phyloP scores from a whole-genome alignment of 73 alveolate genomes.

The Paramecium bursaria region DNA sequence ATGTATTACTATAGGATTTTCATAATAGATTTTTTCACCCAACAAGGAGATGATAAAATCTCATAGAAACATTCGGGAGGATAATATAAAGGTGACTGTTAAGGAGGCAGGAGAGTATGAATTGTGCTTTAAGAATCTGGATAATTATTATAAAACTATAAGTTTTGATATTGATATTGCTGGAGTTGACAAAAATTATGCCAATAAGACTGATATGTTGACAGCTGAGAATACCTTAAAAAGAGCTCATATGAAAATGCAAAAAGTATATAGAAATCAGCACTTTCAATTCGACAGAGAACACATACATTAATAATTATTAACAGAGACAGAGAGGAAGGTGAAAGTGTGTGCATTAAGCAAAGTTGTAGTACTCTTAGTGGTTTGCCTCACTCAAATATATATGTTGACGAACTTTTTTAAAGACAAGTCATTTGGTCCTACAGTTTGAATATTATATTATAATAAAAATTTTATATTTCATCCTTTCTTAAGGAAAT shows the following conservation, averaged over 20 bases:
- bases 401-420: slow-evolving; percentile 51
- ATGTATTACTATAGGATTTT: neutral
- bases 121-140: slow-evolving; percentile 2
- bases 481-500: no score
- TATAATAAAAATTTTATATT: no score
- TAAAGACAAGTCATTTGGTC: slow-evolving; percentile 58
- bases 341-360: slow-evolving; percentile 52
- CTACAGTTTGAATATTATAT: slow-evolving; percentile 58
- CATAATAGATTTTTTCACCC: slow-evolving; percentile 4
- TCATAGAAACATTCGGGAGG: slow-evolving; percentile 15
- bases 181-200: slow-evolving; percentile 57
- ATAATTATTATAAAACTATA: slow-evolving; percentile 31
- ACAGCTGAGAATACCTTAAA: slow-evolving; percentile 10
- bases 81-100: neutral
- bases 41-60: neutral
- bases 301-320: slow-evolving; percentile 14
- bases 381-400: slow-evolving; percentile 31
- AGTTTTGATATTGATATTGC: slow-evolving; percentile 49
- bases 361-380: slow-evolving; percentile 23
- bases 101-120: slow-evolving; percentile 10
- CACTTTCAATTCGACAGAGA: slow-evolving; percentile 55
- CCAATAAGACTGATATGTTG: slow-evolving; percentile 45
- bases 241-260: slow-evolving; percentile 33
- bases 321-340: slow-evolving; percentile 16
- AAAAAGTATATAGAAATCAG: slow-evolving; percentile 50